phyloP scores from a whole-genome alignment of 225 moss, liverwort and hornwort species.

The Rhytidiadelphus loreus region DNA sequence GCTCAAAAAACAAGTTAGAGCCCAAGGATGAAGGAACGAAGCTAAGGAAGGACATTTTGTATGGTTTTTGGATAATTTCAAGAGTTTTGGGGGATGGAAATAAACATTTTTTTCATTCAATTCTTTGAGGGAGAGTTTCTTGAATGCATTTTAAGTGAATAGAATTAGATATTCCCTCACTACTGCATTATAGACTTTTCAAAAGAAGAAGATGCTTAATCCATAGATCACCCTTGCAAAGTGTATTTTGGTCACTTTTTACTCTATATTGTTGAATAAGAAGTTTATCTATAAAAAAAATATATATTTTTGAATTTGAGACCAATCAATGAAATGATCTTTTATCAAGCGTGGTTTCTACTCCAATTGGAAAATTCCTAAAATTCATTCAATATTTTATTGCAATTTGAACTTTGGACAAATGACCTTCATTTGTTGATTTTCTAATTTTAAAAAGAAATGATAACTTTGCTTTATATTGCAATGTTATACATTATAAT shows the following conservation, averaged over 20 bases:
- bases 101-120: not conserved
- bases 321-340: not conserved
- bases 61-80: not conserved
- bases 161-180: not conserved
- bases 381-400: not conserved
- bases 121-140: rapidly evolving
- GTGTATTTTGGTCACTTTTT: not conserved
- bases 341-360: not conserved
- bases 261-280: not conserved
- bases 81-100: not conserved
- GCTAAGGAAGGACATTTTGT: not conserved
- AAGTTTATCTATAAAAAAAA: not conserved
- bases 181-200: not conserved
- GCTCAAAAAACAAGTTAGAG: not conserved
- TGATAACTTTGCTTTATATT: not conserved
- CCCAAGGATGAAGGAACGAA: no score
- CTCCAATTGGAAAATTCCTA: not conserved
- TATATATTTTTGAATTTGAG: not conserved
- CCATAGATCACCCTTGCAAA: not conserved
- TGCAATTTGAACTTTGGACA: not conserved
- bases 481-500: not conserved
- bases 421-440: not conserved
- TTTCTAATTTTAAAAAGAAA: not conserved
- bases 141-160: not conserved
- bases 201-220: not conserved